Percentiles rank a stretch among this genome's conserved stretches.
Conservation (phyloP, 2,329 filamentous ascomycete genomes). For the Aureobasidium sp. region DNA sequence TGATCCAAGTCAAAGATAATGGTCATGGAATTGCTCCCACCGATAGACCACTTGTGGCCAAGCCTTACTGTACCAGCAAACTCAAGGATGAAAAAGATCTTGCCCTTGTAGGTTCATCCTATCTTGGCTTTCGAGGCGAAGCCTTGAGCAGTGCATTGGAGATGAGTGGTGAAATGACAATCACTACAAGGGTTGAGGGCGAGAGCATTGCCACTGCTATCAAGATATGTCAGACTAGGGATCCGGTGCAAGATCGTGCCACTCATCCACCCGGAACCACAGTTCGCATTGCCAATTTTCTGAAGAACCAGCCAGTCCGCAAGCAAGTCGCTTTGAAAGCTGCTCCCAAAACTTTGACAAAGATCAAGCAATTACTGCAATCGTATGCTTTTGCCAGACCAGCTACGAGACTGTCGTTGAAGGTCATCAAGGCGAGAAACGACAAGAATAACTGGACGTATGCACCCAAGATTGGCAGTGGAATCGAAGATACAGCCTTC, state of each 20-base stretch:
- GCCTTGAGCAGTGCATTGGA: constrained; percentile 59
- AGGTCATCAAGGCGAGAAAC: constrained; percentile 45
- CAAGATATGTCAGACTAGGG: constrained; percentile 43
- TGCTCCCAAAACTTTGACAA: constrained; percentile 46
- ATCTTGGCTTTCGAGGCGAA: constrained; percentile 68
- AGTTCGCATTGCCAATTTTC: constrained; percentile 51
- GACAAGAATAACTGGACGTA: constrained; percentile 53
- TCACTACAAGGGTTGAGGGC: constrained; percentile 55
- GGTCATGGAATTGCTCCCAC: constrained; percentile 58
- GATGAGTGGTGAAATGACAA: constrained; percentile 45
- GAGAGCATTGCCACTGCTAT: constrained; percentile 50
- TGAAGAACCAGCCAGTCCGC: constrained; percentile 54
- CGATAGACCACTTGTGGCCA: constrained; percentile 55
- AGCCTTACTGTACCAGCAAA: constrained; percentile 66
- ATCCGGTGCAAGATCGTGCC: constrained; percentile 30
- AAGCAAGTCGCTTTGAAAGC: constrained; percentile 50
- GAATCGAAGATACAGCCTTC: constrained; percentile 49
- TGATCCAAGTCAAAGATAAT: constrained; percentile 63
- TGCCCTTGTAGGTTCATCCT: constrained; percentile 44
- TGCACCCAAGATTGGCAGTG: constrained; percentile 43
- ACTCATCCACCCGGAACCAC: constrained; percentile 61
- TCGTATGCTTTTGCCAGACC: constrained; percentile 60
- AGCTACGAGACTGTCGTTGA: constrained; percentile 51
- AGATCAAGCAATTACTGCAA: constrained; percentile 52
- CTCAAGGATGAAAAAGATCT: constrained; percentile 56